Percentiles rank a stretch among this genome's conserved stretches.
Evolutionary conservation across 371 early-diverging fungal species (phyloP).

Genomic region (Neoconidiobolus thromboides): DNA sequence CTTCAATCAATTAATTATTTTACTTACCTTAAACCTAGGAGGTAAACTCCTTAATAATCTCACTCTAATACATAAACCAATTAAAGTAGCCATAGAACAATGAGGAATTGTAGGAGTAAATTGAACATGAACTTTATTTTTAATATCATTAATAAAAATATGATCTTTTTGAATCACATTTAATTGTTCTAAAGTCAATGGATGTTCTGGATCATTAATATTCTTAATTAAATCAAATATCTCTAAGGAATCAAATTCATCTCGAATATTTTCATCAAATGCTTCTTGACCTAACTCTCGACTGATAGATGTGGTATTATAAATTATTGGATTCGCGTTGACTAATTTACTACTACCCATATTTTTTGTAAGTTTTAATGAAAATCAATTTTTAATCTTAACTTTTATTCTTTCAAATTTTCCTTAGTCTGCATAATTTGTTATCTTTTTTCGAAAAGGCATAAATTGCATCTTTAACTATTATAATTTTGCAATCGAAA

Average conservation of each 20-base stretch:
- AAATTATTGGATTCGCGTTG: slow-evolving; percentile 2
- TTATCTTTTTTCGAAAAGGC: too few species aligned
- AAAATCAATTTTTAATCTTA: too few species aligned
- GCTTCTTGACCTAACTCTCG: background rate
- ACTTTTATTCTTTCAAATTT: too few species aligned
- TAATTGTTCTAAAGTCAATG: slow-evolving; percentile 86
- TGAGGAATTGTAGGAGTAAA: slow-evolving; percentile 99
- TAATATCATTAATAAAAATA: slow-evolving; percentile 50
- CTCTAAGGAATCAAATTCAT: background rate
- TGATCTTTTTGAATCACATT: slow-evolving; percentile 79
- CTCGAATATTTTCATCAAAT: background rate
- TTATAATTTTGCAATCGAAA: too few species aligned
- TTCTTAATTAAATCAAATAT: slow-evolving; percentile 52
- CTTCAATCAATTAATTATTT: background rate
- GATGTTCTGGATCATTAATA: slow-evolving; percentile 99
- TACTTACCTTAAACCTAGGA: slow-evolving; percentile 61
- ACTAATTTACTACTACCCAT: background rate
- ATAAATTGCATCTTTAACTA: too few species aligned
- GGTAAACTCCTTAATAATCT: slow-evolving; percentile 71
- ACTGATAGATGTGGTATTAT: background rate
- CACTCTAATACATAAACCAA: slow-evolving; percentile 94
- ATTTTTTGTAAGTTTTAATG: background rate
- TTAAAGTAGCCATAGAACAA: slow-evolving; percentile 98
- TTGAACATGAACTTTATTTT: slow-evolving; percentile 44
- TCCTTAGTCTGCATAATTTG: too few species aligned